Base-by-base conservation (phyloP, 768 basidiomycete genomes). In the Boletellus emodensis region DNA sequence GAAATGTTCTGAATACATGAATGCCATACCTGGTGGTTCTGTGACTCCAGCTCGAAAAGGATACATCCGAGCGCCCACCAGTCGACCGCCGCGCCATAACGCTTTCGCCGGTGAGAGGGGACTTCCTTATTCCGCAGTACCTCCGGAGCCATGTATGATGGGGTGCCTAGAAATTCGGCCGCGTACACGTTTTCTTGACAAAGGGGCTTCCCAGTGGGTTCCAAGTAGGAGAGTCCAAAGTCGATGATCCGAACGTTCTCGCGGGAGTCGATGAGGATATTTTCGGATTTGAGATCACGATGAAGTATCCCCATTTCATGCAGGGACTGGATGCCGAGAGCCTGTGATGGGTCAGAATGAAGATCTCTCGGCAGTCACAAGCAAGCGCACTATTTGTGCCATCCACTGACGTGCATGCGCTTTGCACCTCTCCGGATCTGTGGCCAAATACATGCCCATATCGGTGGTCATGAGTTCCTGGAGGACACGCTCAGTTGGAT, bases 241-340 rank as follows among this genome's bases (percentile, higher is more conserved):
- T 75, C 76, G 3, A 69, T 61, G 15, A 77, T 73, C 22, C 70
- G 68, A 18, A 76, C 57, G 34, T 76, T 75, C 43, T 66, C 66
- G 4, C 58, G 60, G 7, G 50, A 53, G 52, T 76, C 75, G 44
- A 87, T 70, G n/a, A 87, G 73, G 38, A 88, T 75, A 52, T 87
- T 87, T 68, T 82, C 81, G 3, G 83, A 76, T 59, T 87, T 87
- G 49, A 88, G 75, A 53, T 86, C 83, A 13, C 84, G 75, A 63
- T 86, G 84, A 30, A 86, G 75, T 47, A 87, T 78, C 38, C 82
- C 83, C 62, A 81, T 75, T 22, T 66, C 66, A 55, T 86, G 84
- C 37, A 87, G 64, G 37, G 68, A 61, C 3, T 64, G 52, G n/a
- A 76, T 59, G 1, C 74, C 75, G 28, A 70, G 67, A 6, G 69